Conservation (phyloP, 345 rosid species). For the Salix dunnii region DNA sequence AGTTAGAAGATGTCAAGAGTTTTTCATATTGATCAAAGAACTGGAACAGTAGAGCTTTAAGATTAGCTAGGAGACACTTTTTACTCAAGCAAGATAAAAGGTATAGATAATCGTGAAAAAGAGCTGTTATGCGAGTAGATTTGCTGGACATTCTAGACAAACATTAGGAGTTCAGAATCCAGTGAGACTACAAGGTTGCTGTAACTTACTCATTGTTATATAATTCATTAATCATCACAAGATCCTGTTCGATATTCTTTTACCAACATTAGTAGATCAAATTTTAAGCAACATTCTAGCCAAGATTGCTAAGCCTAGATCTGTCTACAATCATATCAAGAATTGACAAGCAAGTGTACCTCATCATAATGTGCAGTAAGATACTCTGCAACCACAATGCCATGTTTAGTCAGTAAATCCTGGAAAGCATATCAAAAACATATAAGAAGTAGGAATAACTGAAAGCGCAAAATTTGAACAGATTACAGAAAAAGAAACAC, state of each 20-base stretch:
- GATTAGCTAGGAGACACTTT: constrained; percentile 11
- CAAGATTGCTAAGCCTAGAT: background rate
- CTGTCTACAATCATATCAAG: background rate
- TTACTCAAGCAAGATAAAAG: background rate
- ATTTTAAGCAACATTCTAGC: constrained; percentile 4
- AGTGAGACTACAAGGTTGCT: background rate
- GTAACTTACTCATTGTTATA: background rate
- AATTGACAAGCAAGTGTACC: constrained; percentile 42
- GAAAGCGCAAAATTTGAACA: constrained; percentile 11
- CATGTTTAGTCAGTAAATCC: constrained; percentile 94
- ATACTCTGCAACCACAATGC: constrained; percentile 63
- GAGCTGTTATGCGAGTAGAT: background rate
- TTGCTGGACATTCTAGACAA: background rate
- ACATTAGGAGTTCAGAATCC: background rate
- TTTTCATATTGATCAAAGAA: constrained; percentile 83
- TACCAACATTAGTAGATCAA: background rate
- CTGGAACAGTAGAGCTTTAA: constrained; percentile 49
- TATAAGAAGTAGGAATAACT: constrained; percentile 8
- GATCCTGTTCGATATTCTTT: background rate
- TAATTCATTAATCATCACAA: background rate
- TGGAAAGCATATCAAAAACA: constrained; percentile 29
- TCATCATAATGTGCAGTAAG: constrained; percentile 77
- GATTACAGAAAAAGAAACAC: constrained; percentile 7
- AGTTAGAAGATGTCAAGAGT: constrained; percentile 80
- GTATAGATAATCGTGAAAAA: background rate